Base-by-base conservation (phyloP, 2,329 filamentous ascomycete species). In the Cladosporium sp. region DNA sequence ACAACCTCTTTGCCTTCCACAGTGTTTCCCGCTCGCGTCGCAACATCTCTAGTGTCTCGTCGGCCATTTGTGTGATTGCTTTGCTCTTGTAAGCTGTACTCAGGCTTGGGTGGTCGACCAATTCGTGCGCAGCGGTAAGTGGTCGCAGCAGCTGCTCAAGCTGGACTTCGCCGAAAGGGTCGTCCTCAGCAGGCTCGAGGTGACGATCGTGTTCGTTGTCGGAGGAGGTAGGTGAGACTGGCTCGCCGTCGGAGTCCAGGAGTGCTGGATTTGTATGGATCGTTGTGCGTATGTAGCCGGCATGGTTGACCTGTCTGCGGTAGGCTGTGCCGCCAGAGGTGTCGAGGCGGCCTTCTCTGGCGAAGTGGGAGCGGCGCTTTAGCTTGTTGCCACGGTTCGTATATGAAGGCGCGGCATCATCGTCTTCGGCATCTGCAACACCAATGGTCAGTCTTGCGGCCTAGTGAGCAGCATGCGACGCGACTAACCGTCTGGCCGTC, bases 361-460 rank as follows among this genome's bases (percentile, higher is more conserved):
- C 82, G 69, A 89, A 89, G 64, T 84, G 82, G 44, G 89, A 86
- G 65, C 84, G 82, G 71, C 85, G 88, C 77, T 91, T 90, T 45
- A 93, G 78, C 71, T 92, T 93, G 73, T 90, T 84, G 60, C 88
- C 88, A 68, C 89, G 86, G 72, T 91, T 91, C 58, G 85, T 87
- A 65, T 82, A 83, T 65, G 82, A 80, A 60, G 86, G 81, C 65
- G 91, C 85, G 56, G 84, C 82, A 60, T 86, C 85, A 72, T 93
- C 90, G 58, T 88, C 90, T 70, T 92, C 89, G 65, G 86, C 90
- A 61, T 90, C 89, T 91, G 73, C 56, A 63, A 45, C 4, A 37
- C 45, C 44, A 47, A 20, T 10, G 20, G 35, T 58, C 28, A 56
- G 56, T 42, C 6, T 39, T 22, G 2, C 1, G 32, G 13, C 44